Conservation (phyloP, 352 stramenopile species). For the Phytophthora citrophthora region DNA sequence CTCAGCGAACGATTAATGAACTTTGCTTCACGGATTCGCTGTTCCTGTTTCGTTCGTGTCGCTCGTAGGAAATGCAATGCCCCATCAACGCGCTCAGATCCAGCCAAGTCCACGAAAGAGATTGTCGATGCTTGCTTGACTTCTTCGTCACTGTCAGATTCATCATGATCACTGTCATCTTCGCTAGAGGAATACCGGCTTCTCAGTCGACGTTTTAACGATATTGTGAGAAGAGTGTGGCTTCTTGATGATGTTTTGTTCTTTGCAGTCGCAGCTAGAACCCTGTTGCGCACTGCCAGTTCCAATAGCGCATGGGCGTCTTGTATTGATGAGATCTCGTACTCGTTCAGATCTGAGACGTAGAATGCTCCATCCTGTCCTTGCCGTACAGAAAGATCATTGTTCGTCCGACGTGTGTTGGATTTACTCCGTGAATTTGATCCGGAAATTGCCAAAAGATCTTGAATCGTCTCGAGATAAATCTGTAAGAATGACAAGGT, state of each 20-base stretch:
- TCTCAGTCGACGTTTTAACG: constrained; percentile 33
- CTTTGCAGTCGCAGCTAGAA: constrained; percentile 58
- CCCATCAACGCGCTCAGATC: constrained; percentile 67
- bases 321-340: constrained; percentile 50
- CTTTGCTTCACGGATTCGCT: constrained; percentile 77
- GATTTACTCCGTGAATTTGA: constrained; percentile 1
- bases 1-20: constrained; percentile 82
- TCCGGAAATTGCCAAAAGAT: constrained; percentile 48
- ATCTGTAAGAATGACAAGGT: constrained; percentile 77
- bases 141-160: constrained; percentile 3
- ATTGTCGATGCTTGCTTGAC: constrained; percentile 41
- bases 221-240: constrained; percentile 73
- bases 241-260: constrained; percentile 80
- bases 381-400: constrained; percentile 60
- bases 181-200: constrained; percentile 16
- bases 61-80: constrained; percentile 58
- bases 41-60: constrained; percentile 56
- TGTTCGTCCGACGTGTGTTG: neutral
- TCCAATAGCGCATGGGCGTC: constrained; percentile 59
- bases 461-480: constrained; percentile 79
- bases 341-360: constrained; percentile 62
- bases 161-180: constrained; percentile 18
- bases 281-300: constrained; percentile 52
- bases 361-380: constrained; percentile 57
- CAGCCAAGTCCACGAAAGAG: constrained; percentile 77